Conservation (phyloP, 805 yeast genomes). For the Ogataea naganishii region DNA sequence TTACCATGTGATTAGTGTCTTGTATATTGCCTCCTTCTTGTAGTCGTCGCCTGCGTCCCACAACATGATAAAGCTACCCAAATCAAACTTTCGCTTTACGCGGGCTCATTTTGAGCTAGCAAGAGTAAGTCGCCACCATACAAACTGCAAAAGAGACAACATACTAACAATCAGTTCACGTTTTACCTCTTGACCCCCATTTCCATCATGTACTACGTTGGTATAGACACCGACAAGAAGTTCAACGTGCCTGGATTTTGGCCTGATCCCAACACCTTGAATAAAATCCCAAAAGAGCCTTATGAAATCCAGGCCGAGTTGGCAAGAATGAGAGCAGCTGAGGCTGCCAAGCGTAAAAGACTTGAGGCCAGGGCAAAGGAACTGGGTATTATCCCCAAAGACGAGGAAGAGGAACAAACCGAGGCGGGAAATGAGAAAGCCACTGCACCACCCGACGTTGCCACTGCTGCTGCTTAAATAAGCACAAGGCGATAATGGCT, state of each 20-base stretch:
- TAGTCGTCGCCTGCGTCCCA: background rate
- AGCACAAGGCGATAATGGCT: too few species aligned
- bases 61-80: constrained; percentile 13
- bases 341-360: constrained; percentile 62
- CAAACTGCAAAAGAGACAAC: too few species aligned
- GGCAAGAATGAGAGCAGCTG: constrained; percentile 75
- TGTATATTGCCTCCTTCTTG: too few species aligned
- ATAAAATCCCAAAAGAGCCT: constrained; percentile 88
- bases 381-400: constrained; percentile 54
- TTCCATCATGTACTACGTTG: constrained; percentile 87
- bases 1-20: too few species aligned
- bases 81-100: constrained; percentile 23
- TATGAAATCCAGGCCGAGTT: constrained; percentile 87
- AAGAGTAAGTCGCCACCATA: constrained; percentile 25
- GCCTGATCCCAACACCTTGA: constrained; percentile 92
- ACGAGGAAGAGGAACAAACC: constrained; percentile 27
- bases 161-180: constrained; percentile 43
- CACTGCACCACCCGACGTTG: constrained; percentile 6
- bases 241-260: constrained; percentile 90
- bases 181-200: constrained; percentile 83
- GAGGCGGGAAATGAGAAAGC: constrained; percentile 8
- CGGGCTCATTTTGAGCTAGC: constrained; percentile 48
- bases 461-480: constrained; percentile 2
- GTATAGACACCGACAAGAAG: constrained; percentile 81
- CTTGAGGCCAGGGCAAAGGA: constrained; percentile 64